Percentiles rank a stretch among this genome's conserved stretches.
Evolutionary conservation across 768 basidiomycete genomes (phyloP).

Genomic region (Auriculariales sp.): DNA sequence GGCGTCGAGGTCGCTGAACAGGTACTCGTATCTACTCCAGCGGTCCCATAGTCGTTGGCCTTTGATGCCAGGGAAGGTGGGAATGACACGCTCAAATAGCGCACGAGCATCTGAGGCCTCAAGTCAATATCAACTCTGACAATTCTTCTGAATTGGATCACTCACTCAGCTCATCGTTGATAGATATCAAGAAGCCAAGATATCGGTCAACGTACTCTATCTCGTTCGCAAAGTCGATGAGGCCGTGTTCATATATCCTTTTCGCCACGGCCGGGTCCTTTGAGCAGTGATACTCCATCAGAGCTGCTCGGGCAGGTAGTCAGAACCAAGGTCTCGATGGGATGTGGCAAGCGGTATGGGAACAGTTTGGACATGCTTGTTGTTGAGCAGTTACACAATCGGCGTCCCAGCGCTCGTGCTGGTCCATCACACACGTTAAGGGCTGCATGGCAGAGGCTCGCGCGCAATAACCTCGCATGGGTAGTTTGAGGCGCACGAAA

Average conservation of each 20-base stretch:
- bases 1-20: constrained; percentile 83
- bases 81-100: constrained; percentile 79
- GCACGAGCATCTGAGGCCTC: constrained; percentile 71
- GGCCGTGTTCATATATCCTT: constrained; percentile 86
- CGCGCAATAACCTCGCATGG: too few relatives aligned
- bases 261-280: constrained; percentile 67
- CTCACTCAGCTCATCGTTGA: constrained; percentile 93
- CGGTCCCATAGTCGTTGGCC: constrained; percentile 87
- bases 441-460: too few relatives aligned
- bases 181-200: constrained; percentile 81
- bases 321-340: not conserved
- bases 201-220: constrained; percentile 79
- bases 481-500: too few relatives aligned
- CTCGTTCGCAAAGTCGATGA: constrained; percentile 71
- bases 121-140: constrained; percentile 1
- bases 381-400: too few relatives aligned
- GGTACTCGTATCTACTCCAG: constrained; percentile 92
- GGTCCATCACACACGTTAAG: too few relatives aligned
- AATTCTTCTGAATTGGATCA: constrained; percentile 6
- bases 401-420: too few relatives aligned
- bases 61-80: constrained; percentile 49
- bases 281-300: constrained; percentile 89
- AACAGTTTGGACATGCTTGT: too few relatives aligned
- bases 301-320: constrained; percentile 32
- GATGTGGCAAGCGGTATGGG: too few relatives aligned